phyloP scores from a whole-genome alignment of 2,329 filamentous ascomycete genomes.

The Trichoderma koningii region DNA sequence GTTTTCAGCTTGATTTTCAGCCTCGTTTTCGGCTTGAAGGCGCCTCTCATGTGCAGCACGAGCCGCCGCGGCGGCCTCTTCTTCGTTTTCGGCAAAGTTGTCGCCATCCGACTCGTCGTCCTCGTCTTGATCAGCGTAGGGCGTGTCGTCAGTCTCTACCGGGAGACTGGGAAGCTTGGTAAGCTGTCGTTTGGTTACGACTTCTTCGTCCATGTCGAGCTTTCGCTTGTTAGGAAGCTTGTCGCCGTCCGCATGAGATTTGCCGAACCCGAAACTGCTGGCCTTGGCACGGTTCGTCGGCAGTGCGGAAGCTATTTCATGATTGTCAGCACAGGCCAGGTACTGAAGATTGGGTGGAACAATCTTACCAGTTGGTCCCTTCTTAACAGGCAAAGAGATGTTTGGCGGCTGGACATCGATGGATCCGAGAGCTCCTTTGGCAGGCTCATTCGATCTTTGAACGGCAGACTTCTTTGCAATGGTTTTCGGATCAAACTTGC shows the following conservation, averaged over 20 bases:
- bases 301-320: conserved; percentile 51
- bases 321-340: conserved; percentile 33
- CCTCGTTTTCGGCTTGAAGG: conserved; percentile 53
- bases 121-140: conserved; percentile 64
- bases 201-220: conserved; percentile 85
- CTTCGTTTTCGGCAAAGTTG: conserved; percentile 79
- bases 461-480: conserved; percentile 77
- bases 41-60: conserved; percentile 84
- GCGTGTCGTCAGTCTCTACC: conserved; percentile 62
- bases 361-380: conserved; percentile 42
- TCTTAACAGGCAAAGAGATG: conserved; percentile 38
- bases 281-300: conserved; percentile 73
- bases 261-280: conserved; percentile 81
- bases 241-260: conserved; percentile 64
- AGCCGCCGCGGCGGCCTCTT: conserved; percentile 83
- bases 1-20: conserved; percentile 22
- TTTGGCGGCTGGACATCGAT: conserved; percentile 47
- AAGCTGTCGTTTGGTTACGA: conserved; percentile 82
- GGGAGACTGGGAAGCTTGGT: conserved; percentile 83
- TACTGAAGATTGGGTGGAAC: neutral
- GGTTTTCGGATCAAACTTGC: conserved; percentile 85
- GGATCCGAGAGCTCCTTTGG: conserved; percentile 52
- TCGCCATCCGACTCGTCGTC: conserved; percentile 74
- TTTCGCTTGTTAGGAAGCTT: conserved; percentile 71
- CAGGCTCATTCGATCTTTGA: conserved; percentile 56